Evolutionary conservation across 495 filamentous ascomycete genomes (phyloP), one percentile per base, ranked within the genome.

Genomic region (Penicillium bialowiezense): DNA sequence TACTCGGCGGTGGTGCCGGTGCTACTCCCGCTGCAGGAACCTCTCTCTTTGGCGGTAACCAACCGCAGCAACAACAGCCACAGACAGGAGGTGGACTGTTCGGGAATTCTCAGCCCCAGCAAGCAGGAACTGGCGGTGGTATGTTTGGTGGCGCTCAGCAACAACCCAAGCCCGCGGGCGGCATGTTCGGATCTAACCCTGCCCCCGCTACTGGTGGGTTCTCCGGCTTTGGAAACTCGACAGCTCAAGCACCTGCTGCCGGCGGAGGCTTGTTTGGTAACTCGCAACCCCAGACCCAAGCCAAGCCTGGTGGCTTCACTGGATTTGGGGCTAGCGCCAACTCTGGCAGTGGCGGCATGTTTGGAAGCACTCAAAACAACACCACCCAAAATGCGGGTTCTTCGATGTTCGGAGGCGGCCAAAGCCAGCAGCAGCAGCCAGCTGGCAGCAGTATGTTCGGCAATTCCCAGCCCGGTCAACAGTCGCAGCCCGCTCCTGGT

Each of bases 371-470:
- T n/a, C 43, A 66, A 52, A 51, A 48, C 59, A 65, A 68, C 39
- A 48, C 64, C 31, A 34, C 55, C 17, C 71, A 69, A 29, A 66
- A 66, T 21, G 52, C 73, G 17, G 74, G 77, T 15, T 76, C 70
- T 29, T 79, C 84, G 13, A 71, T 90, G 8, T 90, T 92, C 57
- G 70, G 70, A 17, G 76, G 69, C 49, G 75, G 71, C 32, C 84
- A 88, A 57, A 74, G 66, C 41, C 85, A 84, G 59, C 85, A 84
- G 60, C 82, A 83, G 41, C 69, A 66, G 46, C 10, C 65, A 18
- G 65, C 81, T 48, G 71, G 71, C 21, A 44, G 64, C 59, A 78
- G 86, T 52, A 62, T 95, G 21, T 92, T 93, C 52, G 85, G 83
- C 3, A 61, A 52, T 28, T 69, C 72, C n/a, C 84, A 84, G 65